phyloP scores from a whole-genome alignment of 352 stramenopile genomes.

The Phytophthora capsici region DNA sequence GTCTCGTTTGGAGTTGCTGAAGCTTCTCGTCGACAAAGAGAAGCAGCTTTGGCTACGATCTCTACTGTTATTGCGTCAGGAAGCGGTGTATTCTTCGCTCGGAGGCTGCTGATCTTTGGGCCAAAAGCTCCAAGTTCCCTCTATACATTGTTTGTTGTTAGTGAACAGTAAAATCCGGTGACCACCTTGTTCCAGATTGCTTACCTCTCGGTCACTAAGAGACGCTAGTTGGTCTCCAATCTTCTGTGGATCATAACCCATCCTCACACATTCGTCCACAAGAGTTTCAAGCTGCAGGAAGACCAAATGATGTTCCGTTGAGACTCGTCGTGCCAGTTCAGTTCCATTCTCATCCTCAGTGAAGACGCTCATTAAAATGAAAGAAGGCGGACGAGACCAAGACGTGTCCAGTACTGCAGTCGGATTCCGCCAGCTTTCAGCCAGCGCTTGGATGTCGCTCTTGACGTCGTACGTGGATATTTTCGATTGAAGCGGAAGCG shows the following conservation, averaged over 20 bases:
- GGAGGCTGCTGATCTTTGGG: conserved; percentile 41
- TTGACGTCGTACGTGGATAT: conserved; percentile 18
- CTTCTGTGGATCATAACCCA: conserved; percentile 59
- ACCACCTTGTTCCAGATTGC: too few species aligned
- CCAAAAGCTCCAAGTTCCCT: conserved; percentile 59
- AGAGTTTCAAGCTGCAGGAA: conserved; percentile 52
- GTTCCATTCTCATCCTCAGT: conserved; percentile 36
- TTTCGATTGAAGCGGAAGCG: conserved; percentile 26
- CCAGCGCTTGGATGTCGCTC: conserved; percentile 25
- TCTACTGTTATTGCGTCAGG: conserved; percentile 58
- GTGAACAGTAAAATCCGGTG: not conserved
- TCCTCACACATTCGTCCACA: conserved; percentile 59
- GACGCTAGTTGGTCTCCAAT: conserved; percentile 40
- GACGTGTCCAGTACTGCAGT: conserved; percentile 24
- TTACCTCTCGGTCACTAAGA: conserved; percentile 58
- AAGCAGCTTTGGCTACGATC: conserved; percentile 46
- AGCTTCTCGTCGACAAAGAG: conserved; percentile 30
- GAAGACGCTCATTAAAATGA: conserved; percentile 37
- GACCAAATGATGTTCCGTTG: conserved; percentile 44
- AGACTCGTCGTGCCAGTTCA: conserved; percentile 33
- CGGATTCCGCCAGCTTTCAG: conserved; percentile 11
- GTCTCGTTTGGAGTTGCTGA: not conserved
- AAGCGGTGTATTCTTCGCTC: conserved; percentile 56
- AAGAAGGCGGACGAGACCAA: conserved; percentile 24
- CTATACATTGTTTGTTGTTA: conserved; percentile 32